phyloP scores from a whole-genome alignment of 805 yeast genomes.

The Soucietia sequanensis region DNA sequence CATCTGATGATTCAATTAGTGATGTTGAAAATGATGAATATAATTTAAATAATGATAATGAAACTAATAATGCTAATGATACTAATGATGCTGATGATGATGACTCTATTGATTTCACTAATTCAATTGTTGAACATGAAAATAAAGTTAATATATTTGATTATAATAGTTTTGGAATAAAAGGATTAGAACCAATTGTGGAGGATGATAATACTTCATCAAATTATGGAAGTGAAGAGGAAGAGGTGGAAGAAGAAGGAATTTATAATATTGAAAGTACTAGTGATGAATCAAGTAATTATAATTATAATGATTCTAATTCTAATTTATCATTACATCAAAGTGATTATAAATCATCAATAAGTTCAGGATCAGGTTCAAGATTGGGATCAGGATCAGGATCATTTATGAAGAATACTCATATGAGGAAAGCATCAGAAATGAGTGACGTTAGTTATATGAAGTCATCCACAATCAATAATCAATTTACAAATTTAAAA shows the following conservation, averaged over 20 bases:
- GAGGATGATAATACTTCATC: slow-evolving; percentile 36
- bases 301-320: slow-evolving; percentile 25
- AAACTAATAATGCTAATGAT: not conserved
- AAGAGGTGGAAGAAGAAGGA: slow-evolving; percentile 13
- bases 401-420: slow-evolving; percentile 12
- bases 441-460: slow-evolving; percentile 16
- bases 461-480: slow-evolving; percentile 8
- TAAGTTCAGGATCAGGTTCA: slow-evolving; percentile 30
- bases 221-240: slow-evolving; percentile 26
- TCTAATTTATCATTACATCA: slow-evolving; percentile 40
- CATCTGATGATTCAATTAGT: not conserved
- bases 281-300: slow-evolving; percentile 16
- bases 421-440: slow-evolving; percentile 13
- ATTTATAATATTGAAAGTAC: slow-evolving; percentile 14
- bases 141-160: slow-evolving; percentile 16
- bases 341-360: slow-evolving; percentile 36
- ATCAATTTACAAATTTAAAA: slow-evolving; percentile 5
- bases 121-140: not conserved
- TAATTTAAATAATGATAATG: not conserved
- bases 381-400: slow-evolving; percentile 10
- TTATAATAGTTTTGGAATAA: slow-evolving; percentile 21
- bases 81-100: slow-evolving; percentile 1
- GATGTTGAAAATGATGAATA: slow-evolving; percentile 1
- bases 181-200: slow-evolving; percentile 39
- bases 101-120: slow-evolving; percentile 2